A percentile compares a stretch with the other conserved stretches of the same genome.
These are phyloP conservation scores for Kodamaea sp. DNA, from an alignment of 1,139 yeast species.

Conservation along the genomic window DNA sequence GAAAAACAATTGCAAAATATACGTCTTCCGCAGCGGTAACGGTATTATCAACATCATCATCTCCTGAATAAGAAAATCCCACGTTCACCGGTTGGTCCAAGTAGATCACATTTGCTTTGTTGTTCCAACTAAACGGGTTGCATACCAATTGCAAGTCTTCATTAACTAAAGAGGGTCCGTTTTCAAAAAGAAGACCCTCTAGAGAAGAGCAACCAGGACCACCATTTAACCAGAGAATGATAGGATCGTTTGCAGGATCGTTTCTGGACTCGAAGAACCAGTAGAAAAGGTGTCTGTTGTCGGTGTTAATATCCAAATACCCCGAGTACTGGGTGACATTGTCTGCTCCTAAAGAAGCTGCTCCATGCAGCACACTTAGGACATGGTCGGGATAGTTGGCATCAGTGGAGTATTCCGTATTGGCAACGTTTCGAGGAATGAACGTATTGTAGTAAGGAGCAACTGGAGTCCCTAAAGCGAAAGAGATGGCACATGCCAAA, in stretches of 20 bases:
- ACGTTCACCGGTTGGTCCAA: slow-evolving; percentile 76
- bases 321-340: slow-evolving; percentile 65
- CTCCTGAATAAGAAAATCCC: slow-evolving; percentile 70
- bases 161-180: slow-evolving; percentile 62
- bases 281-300: slow-evolving; percentile 76
- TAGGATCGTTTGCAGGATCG: slow-evolving; percentile 49
- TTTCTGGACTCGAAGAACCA: slow-evolving; percentile 75
- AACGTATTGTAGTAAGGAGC: too few relatives aligned
- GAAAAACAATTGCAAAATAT: slow-evolving; percentile 69
- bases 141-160: slow-evolving; percentile 49
- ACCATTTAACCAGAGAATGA: slow-evolving; percentile 71
- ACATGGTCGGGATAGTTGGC: slow-evolving; percentile 24
- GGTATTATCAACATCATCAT: slow-evolving; percentile 56
- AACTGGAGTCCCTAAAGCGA: too few relatives aligned
- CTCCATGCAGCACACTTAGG: slow-evolving; percentile 40
- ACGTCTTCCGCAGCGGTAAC: slow-evolving; percentile 78
- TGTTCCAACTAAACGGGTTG: slow-evolving; percentile 71
- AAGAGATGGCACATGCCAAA: too few relatives aligned
- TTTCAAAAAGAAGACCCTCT: slow-evolving; percentile 66
- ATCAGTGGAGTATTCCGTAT: too few relatives aligned
- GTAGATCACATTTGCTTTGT: slow-evolving; percentile 67
- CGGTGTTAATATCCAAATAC: slow-evolving; percentile 55
- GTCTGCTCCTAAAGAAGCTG: slow-evolving; percentile 51
- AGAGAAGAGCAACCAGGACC: slow-evolving; percentile 77
- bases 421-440: too few relatives aligned